These are phyloP conservation scores for Rhizomucor pusillus DNA, from an alignment of 371 early-diverging fungal genomes.

Conservation along the genomic window DNA sequence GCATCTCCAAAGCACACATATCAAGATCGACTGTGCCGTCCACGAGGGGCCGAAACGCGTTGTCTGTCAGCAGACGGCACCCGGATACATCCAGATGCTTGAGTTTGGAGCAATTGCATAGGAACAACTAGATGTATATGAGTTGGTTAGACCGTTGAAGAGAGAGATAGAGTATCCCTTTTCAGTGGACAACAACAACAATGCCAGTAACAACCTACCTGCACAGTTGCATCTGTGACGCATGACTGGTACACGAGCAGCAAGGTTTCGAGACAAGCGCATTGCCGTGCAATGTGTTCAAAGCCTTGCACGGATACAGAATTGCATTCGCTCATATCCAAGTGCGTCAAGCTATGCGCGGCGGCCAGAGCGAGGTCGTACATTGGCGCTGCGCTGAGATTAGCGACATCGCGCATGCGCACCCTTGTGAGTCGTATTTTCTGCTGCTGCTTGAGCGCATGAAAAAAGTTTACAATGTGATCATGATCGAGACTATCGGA, in stretches of 20 bases:
- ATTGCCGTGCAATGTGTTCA: slow-evolving; percentile 22
- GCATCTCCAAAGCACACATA: slow-evolving; percentile 7
- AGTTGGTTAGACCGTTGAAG: no score
- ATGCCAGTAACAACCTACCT: slow-evolving; percentile 15
- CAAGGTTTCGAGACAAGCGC: slow-evolving; percentile 20
- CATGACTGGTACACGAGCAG: slow-evolving; percentile 34
- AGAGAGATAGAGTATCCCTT: no score
- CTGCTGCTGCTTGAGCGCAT: neutral
- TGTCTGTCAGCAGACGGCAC: slow-evolving; percentile 19
- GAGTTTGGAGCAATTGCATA: slow-evolving; percentile 10
- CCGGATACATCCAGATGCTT: slow-evolving; percentile 24
- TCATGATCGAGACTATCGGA: slow-evolving; percentile 20
- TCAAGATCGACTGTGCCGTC: slow-evolving; percentile 3
- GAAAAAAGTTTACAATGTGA: slow-evolving; percentile 23
- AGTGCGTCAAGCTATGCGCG: slow-evolving; percentile 21
- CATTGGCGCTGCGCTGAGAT: slow-evolving; percentile 30
- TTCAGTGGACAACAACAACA: neutral
- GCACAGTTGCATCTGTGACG: slow-evolving; percentile 35
- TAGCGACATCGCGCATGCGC: slow-evolving; percentile 39
- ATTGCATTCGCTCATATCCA: slow-evolving; percentile 44
- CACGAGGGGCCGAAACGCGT: slow-evolving; percentile 14
- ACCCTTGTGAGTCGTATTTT: slow-evolving; percentile 14
- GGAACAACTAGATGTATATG: slow-evolving; percentile 13
- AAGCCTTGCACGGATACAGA: slow-evolving; percentile 24
- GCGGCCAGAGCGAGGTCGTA: slow-evolving; percentile 10